Evolutionary conservation across 2,329 filamentous ascomycete genomes (phyloP).

Genomic region (Leptographium galeiforme): DNA sequence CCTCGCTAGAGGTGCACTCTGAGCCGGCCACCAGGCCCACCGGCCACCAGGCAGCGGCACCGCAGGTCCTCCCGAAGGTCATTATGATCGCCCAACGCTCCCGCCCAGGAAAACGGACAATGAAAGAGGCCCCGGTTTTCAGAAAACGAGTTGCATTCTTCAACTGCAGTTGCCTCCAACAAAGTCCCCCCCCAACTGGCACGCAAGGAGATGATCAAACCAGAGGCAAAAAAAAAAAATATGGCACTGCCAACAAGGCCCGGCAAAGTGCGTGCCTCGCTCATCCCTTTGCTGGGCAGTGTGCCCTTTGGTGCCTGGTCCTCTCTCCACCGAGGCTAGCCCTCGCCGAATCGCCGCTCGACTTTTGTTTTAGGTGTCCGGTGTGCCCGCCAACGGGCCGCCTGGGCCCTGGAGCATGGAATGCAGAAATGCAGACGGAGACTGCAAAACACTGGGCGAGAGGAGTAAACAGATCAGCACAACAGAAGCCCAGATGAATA

Average conservation of each 20-base stretch:
- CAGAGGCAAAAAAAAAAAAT: neutral
- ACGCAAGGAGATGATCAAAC: slow-evolving; percentile 8
- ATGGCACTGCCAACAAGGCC: neutral
- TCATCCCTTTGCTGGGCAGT: neutral
- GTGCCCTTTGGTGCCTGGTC: neutral
- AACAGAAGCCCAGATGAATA: neutral
- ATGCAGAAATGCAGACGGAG: neutral
- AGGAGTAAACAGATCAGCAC: neutral
- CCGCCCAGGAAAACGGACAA: neutral
- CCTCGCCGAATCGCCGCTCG: neutral
- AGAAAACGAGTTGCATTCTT: neutral
- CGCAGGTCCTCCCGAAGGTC: too few species aligned
- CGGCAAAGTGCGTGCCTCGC: too few species aligned
- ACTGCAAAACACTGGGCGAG: neutral
- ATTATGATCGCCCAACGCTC: neutral
- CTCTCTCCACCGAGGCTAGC: neutral
- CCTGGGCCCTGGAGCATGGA: neutral
- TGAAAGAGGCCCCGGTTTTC: neutral
- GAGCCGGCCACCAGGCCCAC: too few species aligned
- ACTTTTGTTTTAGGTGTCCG: neutral
- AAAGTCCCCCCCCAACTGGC: slow-evolving; percentile 6
- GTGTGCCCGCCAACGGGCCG: neutral
- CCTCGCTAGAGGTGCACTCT: too few species aligned
- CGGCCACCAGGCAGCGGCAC: too few species aligned
- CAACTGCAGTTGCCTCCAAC: neutral